phyloP scores from a whole-genome alignment of 345 rosid genomes.

The Corymbia maculata region DNA sequence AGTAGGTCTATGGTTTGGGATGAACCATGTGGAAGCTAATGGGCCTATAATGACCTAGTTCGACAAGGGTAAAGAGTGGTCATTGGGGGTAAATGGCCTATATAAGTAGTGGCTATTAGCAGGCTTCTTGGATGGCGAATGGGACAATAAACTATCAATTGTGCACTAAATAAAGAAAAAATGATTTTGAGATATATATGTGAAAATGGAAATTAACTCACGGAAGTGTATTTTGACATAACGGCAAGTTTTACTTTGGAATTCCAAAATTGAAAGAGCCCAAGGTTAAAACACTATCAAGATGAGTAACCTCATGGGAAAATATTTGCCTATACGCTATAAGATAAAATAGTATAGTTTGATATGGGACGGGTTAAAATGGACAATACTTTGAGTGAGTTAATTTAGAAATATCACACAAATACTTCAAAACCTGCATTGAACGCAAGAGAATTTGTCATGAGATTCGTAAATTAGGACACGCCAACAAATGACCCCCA shows the following conservation, averaged over 20 bases:
- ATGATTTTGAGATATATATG: too few relatives aligned
- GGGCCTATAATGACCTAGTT: background rate
- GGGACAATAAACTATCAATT: background rate
- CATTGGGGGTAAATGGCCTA: fast-evolving
- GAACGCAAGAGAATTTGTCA: background rate
- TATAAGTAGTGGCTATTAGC: background rate
- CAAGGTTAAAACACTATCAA: background rate
- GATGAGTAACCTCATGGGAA: too few relatives aligned
- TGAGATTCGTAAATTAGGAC: background rate
- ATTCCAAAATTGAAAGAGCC: background rate
- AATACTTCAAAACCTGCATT: background rate
- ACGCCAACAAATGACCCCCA: background rate
- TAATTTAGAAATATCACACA: background rate
- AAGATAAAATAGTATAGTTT: too few relatives aligned
- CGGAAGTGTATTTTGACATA: background rate
- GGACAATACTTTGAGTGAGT: background rate
- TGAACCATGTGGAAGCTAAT: background rate
- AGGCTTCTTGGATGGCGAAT: too few relatives aligned
- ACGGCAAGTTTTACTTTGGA: too few relatives aligned
- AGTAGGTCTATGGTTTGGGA: background rate
- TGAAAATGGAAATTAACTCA: background rate
- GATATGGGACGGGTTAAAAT: fast-evolving
- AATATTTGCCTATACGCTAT: fast-evolving
- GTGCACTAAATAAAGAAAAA: background rate
- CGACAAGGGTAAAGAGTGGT: background rate